Evolutionary conservation across 2,329 filamentous ascomycete genomes (phyloP), one percentile per base, ranked within the genome.

Genomic region (Cladosporium sp.): DNA sequence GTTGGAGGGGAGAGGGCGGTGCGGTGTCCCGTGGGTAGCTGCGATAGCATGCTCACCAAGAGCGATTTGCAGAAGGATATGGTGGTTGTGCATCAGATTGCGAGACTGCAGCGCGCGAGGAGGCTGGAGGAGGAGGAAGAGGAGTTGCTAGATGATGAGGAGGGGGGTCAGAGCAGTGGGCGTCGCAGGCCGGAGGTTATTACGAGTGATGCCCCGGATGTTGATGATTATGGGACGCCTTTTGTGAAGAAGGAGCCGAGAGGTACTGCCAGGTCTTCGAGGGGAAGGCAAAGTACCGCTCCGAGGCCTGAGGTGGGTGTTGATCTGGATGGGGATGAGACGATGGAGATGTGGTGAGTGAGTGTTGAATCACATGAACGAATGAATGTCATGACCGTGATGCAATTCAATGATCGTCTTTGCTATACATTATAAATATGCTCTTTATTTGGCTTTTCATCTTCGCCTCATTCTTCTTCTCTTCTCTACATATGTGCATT

Each of bases 21-120:
- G 1, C 72, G 78, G 47, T 90, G 86, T 63, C 86, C 86, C 0
- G 77, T 83, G 51, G 70, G 78, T 2, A 85, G 86, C 1, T 90
- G 86, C 63, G 71, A 73, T 43, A 70, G 79, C 71, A 72, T 69
- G 50, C 70, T 85, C 41, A 68, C 69, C 1, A 64, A 72, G 11
- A 58, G 68, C 0, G 81, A 86, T 56, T 74, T 86, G 50, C 76
- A 73, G 53, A 69, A 73, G 15, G 83, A 87, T 57, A 70, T 75
- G 38, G 67, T 80, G 12, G 72, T 85, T 53, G 64, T 79, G 19
- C 78, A 82, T 34, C 77, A 77, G 58, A 80, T 86, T 48, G 73
- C 78, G 64, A 78, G 83, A 6, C 71, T 76, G 7, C 71, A 73
- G 52, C 70, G 74, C 43, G 69, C 70, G 2, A 71, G 71, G 49